These are phyloP conservation scores for Iberis amara DNA, from an alignment of 441 rosid genomes.

Conservation along the genomic window DNA sequence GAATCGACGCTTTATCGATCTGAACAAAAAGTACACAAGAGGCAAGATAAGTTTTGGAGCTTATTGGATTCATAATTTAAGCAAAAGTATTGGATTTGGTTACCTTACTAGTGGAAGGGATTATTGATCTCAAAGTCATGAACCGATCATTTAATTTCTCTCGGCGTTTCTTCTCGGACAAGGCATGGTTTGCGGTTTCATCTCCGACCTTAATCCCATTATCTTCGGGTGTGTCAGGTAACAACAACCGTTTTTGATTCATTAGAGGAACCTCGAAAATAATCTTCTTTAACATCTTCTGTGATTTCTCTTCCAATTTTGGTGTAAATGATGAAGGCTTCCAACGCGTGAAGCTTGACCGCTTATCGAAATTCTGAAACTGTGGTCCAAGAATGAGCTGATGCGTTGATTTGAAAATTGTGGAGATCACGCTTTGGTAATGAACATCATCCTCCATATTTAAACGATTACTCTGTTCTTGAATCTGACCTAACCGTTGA, in stretches of 20 bases:
- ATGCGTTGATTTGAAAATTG: constrained; percentile 57
- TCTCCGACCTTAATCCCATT: constrained; percentile 36
- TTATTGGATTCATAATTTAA: not conserved
- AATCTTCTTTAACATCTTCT: constrained; percentile 62
- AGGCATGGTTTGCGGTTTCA: constrained; percentile 40
- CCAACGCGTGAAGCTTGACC: constrained; percentile 68
- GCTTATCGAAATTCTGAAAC: constrained; percentile 39
- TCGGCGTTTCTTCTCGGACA: constrained; percentile 45
- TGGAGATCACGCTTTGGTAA: constrained; percentile 63
- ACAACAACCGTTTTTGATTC: constrained; percentile 36
- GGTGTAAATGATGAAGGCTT: constrained; percentile 33
- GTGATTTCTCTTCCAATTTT: constrained; percentile 31
- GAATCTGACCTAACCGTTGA: constrained; percentile 26
- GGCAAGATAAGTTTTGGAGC: no score
- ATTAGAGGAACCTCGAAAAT: constrained; percentile 63
- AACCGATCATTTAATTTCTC: constrained; percentile 57
- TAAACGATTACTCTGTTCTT: constrained; percentile 37
- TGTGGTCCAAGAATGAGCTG: constrained; percentile 49
- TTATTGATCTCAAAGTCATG: constrained; percentile 51
- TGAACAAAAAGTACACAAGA: constrained; percentile 30
- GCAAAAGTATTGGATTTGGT: not conserved
- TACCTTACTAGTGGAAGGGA: constrained; percentile 76
- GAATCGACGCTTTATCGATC: constrained; percentile 70
- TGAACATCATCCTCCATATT: constrained; percentile 52
- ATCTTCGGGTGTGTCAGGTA: constrained; percentile 34